These are phyloP conservation scores for Yamadazyma mexicana DNA, from an alignment of 1,139 yeast genomes.

Conservation along the genomic window DNA sequence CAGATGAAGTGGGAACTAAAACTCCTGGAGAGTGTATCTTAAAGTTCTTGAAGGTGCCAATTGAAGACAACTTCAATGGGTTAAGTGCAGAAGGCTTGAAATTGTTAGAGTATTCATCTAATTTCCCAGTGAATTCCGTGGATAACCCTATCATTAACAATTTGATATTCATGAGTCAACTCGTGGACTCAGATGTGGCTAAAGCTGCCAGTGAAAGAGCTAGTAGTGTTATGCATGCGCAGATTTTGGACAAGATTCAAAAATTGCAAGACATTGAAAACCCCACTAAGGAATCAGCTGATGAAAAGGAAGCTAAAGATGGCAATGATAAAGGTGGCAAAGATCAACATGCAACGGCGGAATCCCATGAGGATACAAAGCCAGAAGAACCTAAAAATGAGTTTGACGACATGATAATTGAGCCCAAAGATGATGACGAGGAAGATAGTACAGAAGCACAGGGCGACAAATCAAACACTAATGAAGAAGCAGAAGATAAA, in stretches of 20 bases:
- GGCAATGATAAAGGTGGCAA: too few relatives aligned
- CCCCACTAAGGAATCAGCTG: constrained; percentile 1
- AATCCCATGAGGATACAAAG: too few relatives aligned
- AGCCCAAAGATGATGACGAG: constrained; percentile 12
- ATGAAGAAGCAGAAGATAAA: constrained; percentile 3
- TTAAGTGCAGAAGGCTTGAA: constrained; percentile 47
- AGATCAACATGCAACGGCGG: too few relatives aligned
- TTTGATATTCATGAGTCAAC: constrained; percentile 78
- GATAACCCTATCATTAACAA: constrained; percentile 95
- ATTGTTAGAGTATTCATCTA: constrained; percentile 80
- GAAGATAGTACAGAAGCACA: constrained; percentile 36
- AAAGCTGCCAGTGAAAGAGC: constrained; percentile 78
- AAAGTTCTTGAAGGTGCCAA: constrained; percentile 77
- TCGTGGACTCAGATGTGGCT: constrained; percentile 86
- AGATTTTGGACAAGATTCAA: constrained; percentile 39
- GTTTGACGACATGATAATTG: constrained; percentile 8
- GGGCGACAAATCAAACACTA: constrained; percentile 2
- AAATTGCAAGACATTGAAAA: constrained; percentile 31
- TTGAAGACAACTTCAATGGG: constrained; percentile 68
- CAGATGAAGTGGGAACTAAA: constrained; percentile 59
- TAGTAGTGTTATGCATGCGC: constrained; percentile 55
- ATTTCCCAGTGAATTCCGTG: constrained; percentile 77
- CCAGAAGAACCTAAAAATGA: constrained; percentile 23
- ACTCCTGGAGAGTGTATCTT: constrained; percentile 82
- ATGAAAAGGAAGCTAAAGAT: too few relatives aligned